Percentiles rank a stretch among this genome's conserved stretches.
These are phyloP conservation scores for Iberis amara DNA, from an alignment of 441 rosid species.

Conservation along the genomic window DNA sequence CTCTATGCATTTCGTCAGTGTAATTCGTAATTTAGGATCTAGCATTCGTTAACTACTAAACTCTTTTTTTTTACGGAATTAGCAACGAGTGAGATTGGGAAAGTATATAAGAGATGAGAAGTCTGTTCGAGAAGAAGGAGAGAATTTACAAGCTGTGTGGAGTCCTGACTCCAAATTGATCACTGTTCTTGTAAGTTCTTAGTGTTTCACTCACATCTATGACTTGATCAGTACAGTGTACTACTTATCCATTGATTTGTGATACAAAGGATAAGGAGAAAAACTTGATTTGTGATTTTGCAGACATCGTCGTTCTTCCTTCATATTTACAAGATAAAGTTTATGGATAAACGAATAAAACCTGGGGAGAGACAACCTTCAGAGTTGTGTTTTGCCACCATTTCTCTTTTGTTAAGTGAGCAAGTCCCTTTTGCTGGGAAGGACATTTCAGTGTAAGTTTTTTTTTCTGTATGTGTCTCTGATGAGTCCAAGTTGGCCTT, in stretches of 20 bases:
- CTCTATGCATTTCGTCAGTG: slow-evolving; percentile 14
- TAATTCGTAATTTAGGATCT: not conserved
- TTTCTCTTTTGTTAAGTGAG: slow-evolving; percentile 72
- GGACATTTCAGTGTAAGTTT: slow-evolving; percentile 71
- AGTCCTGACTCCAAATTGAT: slow-evolving; percentile 82
- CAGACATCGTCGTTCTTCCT: slow-evolving; percentile 87
- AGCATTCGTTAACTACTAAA: not conserved
- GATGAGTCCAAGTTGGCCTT: slow-evolving; percentile 8
- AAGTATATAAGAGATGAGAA: slow-evolving; percentile 73
- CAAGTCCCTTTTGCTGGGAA: slow-evolving; percentile 74
- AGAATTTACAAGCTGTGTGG: slow-evolving; percentile 86
- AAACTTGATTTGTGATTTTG: slow-evolving; percentile 25
- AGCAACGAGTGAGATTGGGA: slow-evolving; percentile 90
- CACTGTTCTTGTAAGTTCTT: slow-evolving; percentile 64
- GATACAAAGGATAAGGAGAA: slow-evolving; percentile 2
- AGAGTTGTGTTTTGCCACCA: slow-evolving; percentile 54
- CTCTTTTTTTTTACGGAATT: slow-evolving; percentile 8
- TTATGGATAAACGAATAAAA: slow-evolving; percentile 61
- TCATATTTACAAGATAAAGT: slow-evolving; percentile 79
- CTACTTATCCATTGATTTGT: not conserved
- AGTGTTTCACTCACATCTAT: not conserved
- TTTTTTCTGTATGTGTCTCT: slow-evolving; percentile 20
- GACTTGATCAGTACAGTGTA: too few relatives aligned
- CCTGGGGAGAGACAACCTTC: slow-evolving; percentile 77
- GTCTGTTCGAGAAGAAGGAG: slow-evolving; percentile 76